A percentile compares a stretch with the other conserved stretches of the same genome.
These are phyloP conservation scores for Blechomonas ayalai DNA, from an alignment of 208 protist genomes.

Conservation along the genomic window DNA sequence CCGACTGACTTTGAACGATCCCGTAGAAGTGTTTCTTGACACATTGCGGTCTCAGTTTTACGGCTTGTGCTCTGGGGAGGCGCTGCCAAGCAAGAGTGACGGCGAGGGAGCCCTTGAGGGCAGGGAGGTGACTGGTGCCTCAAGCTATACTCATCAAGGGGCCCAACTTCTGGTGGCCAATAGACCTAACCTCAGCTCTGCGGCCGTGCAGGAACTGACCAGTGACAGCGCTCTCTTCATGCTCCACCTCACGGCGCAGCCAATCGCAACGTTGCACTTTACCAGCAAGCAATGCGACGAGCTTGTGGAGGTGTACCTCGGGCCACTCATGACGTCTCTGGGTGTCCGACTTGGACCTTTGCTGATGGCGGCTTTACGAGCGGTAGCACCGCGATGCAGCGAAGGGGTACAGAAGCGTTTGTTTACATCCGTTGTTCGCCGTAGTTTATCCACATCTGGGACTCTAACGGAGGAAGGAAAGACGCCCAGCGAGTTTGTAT, in stretches of 20 bases:
- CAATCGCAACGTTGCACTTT: slow-evolving; percentile 41
- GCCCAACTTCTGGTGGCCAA: too few relatives aligned
- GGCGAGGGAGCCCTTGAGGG: too few relatives aligned
- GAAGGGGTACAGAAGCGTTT: slow-evolving; percentile 14
- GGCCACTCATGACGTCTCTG: slow-evolving; percentile 30
- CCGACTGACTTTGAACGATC: too few relatives aligned
- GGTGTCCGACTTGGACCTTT: slow-evolving; percentile 31
- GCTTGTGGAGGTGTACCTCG: slow-evolving; percentile 23
- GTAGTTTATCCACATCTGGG: slow-evolving; percentile 9
- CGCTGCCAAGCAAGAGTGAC: too few relatives aligned
- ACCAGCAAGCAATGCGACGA: slow-evolving; percentile 11
- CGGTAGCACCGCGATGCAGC: slow-evolving; percentile 21
- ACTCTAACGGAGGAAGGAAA: slow-evolving; percentile 18
- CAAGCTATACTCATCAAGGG: too few relatives aligned
- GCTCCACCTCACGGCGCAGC: slow-evolving; percentile 61
- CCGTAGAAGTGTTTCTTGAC: too few relatives aligned
- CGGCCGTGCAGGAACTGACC: slow-evolving; percentile 32
- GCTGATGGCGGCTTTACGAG: slow-evolving; percentile 31
- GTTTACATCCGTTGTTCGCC: slow-evolving; percentile 14
- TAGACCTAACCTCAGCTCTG: slow-evolving; percentile 10
- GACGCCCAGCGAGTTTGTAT: slow-evolving; percentile 18
- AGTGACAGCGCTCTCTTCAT: slow-evolving; percentile 49
- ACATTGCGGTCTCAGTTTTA: too few relatives aligned
- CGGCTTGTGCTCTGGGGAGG: too few relatives aligned
- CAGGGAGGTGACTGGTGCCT: too few relatives aligned